Conservation (phyloP, 164 flowering plant genomes). For the Nelumbo lutea region DNA sequence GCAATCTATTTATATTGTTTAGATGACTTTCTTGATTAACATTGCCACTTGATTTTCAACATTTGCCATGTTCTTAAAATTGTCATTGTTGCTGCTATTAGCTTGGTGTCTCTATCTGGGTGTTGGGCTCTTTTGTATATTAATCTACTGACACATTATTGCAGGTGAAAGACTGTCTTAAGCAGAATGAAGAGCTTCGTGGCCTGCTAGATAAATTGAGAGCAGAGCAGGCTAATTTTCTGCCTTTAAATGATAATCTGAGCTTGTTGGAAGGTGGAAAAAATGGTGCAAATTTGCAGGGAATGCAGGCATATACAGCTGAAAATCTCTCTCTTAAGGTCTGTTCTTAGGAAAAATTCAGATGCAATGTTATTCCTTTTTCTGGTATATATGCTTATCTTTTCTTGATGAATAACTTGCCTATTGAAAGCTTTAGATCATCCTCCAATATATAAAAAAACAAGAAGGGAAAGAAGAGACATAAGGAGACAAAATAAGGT, state of each 20-base stretch:
- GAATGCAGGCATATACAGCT: conserved; percentile 24
- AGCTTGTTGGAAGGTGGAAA: conserved; percentile 16
- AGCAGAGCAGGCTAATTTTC: conserved; percentile 48
- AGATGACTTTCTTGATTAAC: background rate
- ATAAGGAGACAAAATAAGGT: background rate
- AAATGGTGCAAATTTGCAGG: conserved; percentile 9
- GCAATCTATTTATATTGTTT: background rate
- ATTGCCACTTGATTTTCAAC: background rate
- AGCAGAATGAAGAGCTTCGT: conserved; percentile 86
- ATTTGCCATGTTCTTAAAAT: background rate
- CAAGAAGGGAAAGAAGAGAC: background rate
- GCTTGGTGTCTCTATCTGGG: background rate
- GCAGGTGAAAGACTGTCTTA: conserved; percentile 83
- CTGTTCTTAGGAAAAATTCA: conserved; percentile 6
- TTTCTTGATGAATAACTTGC: background rate
- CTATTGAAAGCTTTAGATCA: background rate
- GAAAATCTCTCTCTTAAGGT: conserved; percentile 70
- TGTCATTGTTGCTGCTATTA: background rate
- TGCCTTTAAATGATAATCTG: conserved; percentile 13
- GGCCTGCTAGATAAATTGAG: conserved; percentile 54
- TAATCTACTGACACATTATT: conserved; percentile 1
- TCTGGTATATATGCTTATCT: too few relatives aligned
- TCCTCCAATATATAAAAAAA: background rate
- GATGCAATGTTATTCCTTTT: background rate
- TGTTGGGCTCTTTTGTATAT: background rate